These are phyloP conservation scores for Heteromeles arbutifolia DNA, from an alignment of 306 rosid genomes.

Conservation along the genomic window DNA sequence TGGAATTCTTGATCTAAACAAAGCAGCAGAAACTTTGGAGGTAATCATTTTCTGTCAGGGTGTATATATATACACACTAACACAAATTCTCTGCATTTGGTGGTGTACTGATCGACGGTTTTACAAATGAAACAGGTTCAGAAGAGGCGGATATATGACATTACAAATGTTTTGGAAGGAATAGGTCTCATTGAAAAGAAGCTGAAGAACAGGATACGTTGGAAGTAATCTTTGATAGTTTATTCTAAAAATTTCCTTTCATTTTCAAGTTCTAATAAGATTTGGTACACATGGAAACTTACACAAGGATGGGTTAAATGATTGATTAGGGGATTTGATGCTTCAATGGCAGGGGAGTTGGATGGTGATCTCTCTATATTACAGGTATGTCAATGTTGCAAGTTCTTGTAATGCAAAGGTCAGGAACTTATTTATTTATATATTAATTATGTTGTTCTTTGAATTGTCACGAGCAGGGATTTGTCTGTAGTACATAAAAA, in stretches of 20 bases:
- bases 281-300: conserved; percentile 22
- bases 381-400: conserved; percentile 42
- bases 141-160: conserved; percentile 97
- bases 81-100: background rate
- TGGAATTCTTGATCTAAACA: conserved; percentile 91
- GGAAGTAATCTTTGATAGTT: conserved; percentile 67
- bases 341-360: conserved; percentile 59
- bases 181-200: conserved; percentile 98
- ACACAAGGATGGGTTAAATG: conserved; percentile 28
- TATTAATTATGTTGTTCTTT: background rate
- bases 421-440: background rate
- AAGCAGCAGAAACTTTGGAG: conserved; percentile 95
- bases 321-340: conserved; percentile 69
- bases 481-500: background rate
- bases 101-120: conserved; percentile 20
- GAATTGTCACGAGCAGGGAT: background rate
- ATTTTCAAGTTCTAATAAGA: conserved; percentile 6
- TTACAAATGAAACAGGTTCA: conserved; percentile 60
- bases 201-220: conserved; percentile 83
- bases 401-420: background rate
- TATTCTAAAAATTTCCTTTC: conserved; percentile 8
- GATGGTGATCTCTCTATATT: conserved; percentile 63
- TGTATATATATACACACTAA: background rate
- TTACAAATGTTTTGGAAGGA: conserved; percentile 98
- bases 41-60: conserved; percentile 25